These are phyloP conservation scores for Scleroderma bovista DNA, from an alignment of 768 basidiomycete genomes.

Conservation along the genomic window DNA sequence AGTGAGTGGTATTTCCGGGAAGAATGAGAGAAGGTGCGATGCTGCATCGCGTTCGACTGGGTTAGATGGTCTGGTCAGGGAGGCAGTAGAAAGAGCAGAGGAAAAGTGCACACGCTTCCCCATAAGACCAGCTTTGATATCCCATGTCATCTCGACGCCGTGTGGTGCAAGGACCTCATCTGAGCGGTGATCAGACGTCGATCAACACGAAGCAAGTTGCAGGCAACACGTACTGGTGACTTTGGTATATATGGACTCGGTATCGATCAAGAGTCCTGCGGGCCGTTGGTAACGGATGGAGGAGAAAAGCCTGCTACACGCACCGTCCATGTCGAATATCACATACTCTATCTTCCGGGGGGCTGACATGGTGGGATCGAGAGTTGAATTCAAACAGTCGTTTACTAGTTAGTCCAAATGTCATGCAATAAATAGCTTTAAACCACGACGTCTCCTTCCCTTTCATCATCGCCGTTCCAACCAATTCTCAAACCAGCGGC, in stretches of 20 bases:
- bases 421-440: slow-evolving; percentile 3
- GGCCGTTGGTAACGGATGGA: slow-evolving; percentile 1
- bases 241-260: slow-evolving; percentile 69
- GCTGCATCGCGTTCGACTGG: slow-evolving; percentile 62
- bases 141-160: slow-evolving; percentile 80
- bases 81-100: neutral
- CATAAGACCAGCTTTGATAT: slow-evolving; percentile 86
- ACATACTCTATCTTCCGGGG: slow-evolving; percentile 47
- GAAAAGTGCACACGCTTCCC: slow-evolving; percentile 64
- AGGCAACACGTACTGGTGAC: slow-evolving; percentile 60
- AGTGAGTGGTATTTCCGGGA: slow-evolving; percentile 65
- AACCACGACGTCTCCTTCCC: neutral
- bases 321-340: slow-evolving; percentile 73
- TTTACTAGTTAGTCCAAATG: no score
- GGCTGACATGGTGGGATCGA: neutral
- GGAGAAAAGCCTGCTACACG: slow-evolving; percentile 3
- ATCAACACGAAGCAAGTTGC: neutral
- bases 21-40: slow-evolving; percentile 67
- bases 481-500: slow-evolving; percentile 39
- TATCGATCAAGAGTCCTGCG: slow-evolving; percentile 69
- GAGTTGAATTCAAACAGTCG: no score
- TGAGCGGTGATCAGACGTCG: slow-evolving; percentile 19
- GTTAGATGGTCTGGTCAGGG: neutral
- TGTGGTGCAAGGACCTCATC: slow-evolving; percentile 69
- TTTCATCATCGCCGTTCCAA: slow-evolving; percentile 12